A percentile compares a stretch with the other conserved stretches of the same genome.
Conservation (phyloP, 2,329 filamentous ascomycete genomes). For the Lecanicillium sp. region DNA sequence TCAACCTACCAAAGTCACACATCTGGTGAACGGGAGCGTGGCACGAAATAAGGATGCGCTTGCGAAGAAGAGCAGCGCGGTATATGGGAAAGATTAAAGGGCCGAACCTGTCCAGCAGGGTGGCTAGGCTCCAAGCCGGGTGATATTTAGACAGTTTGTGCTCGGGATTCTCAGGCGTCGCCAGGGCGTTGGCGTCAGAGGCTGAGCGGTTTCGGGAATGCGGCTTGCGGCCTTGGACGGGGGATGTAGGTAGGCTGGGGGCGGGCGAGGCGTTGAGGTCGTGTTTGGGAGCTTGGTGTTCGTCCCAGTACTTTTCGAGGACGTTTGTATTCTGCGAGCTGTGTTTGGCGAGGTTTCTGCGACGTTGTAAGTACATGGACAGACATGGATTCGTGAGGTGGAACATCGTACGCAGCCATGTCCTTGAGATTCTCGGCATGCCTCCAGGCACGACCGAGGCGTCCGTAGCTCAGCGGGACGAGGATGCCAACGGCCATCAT, state of each 20-base stretch:
- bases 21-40: slow-evolving; percentile 76
- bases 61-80: slow-evolving; percentile 75
- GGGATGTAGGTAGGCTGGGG: slow-evolving; percentile 32
- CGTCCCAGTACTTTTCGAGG: slow-evolving; percentile 76
- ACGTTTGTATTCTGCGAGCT: slow-evolving; percentile 47
- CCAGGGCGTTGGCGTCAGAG: slow-evolving; percentile 53
- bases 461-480: slow-evolving; percentile 77
- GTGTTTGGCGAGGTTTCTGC: slow-evolving; percentile 56
- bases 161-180: slow-evolving; percentile 38
- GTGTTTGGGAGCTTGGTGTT: slow-evolving; percentile 23
- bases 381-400: background rate
- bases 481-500: slow-evolving; percentile 90
- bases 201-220: slow-evolving; percentile 50
- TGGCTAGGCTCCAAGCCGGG: slow-evolving; percentile 74
- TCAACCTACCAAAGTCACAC: slow-evolving; percentile 84
- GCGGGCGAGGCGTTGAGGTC: slow-evolving; percentile 34
- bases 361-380: background rate
- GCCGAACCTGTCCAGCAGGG: slow-evolving; percentile 75
- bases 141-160: slow-evolving; percentile 71
- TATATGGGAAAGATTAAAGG: slow-evolving; percentile 89
- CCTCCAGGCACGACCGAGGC: slow-evolving; percentile 81
- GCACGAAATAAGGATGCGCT: slow-evolving; percentile 80
- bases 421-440: slow-evolving; percentile 71
- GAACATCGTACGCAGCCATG: slow-evolving; percentile 57
- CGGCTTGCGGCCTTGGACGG: slow-evolving; percentile 26